A percentile compares a stretch with the other conserved stretches of the same genome.
These are phyloP conservation scores for Aschersonia sp. DNA, from an alignment of 2,329 filamentous ascomycete species.

Conservation along the genomic window DNA sequence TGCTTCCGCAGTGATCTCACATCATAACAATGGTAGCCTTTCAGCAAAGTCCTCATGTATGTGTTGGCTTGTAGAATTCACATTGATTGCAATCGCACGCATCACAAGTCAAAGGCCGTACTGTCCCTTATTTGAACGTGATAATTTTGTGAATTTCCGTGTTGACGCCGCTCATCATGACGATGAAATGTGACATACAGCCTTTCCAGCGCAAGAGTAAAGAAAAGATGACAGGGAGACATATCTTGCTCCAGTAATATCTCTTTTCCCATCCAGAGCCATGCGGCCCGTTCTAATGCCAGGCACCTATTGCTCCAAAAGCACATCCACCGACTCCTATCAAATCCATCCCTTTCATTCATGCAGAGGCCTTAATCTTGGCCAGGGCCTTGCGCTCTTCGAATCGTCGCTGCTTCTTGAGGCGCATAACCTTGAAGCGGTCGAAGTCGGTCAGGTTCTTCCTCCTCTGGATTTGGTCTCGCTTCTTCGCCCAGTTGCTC, in stretches of 20 bases:
- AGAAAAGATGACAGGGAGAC: slow-evolving; percentile 29
- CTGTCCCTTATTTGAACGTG: not conserved
- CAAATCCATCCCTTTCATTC: slow-evolving; percentile 26
- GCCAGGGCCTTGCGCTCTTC: slow-evolving; percentile 93
- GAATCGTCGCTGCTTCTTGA: slow-evolving; percentile 99
- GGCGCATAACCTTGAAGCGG: slow-evolving; percentile 98
- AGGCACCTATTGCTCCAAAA: slow-evolving; percentile 16
- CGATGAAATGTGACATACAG: slow-evolving; percentile 49
- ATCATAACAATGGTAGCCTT: too few relatives aligned
- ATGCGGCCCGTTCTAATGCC: slow-evolving; percentile 23
- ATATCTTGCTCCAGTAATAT: not conserved
- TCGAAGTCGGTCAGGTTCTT: slow-evolving; percentile 94
- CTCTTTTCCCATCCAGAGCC: slow-evolving; percentile 18
- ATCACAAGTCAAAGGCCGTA: not conserved
- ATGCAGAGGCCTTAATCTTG: slow-evolving; percentile 77
- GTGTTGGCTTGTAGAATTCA: not conserved
- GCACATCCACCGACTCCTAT: slow-evolving; percentile 10
- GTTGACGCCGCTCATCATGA: slow-evolving; percentile 51
- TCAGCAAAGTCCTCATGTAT: not conserved
- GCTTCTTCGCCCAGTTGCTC: slow-evolving; percentile 90
- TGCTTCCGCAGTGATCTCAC: too few relatives aligned
- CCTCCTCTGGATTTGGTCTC: slow-evolving; percentile 71
- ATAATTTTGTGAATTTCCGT: slow-evolving; percentile 40
- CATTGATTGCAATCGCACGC: not conserved
- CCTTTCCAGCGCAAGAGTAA: slow-evolving; percentile 39